phyloP scores from a whole-genome alignment of 164 flowering plant species.

The Amborella trichopoda region DNA sequence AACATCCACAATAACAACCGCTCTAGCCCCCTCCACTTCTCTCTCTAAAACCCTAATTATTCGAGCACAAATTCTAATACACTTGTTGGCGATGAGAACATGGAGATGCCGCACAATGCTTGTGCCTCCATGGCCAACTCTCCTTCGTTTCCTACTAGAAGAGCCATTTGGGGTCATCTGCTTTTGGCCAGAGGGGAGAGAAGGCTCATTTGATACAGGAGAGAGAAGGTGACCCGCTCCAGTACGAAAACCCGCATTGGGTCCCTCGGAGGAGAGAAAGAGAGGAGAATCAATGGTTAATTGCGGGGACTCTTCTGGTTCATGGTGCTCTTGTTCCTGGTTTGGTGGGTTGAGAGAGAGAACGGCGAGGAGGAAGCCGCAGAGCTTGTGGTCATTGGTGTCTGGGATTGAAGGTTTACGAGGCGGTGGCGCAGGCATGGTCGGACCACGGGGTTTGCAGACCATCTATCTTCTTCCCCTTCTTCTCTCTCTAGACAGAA shows the following conservation, averaged over 20 bases:
- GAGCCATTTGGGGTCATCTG: too few species aligned
- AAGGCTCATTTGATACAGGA: too few species aligned
- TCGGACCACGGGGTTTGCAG: too few species aligned
- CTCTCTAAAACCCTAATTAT: too few species aligned
- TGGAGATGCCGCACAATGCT: constrained; percentile 55
- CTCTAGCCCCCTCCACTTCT: constrained; percentile 36
- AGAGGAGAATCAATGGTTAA: constrained; percentile 12
- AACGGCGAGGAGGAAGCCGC: constrained; percentile 52
- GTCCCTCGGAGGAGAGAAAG: constrained; percentile 6
- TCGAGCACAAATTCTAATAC: constrained; percentile 39
- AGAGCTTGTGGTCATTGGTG: constrained; percentile 66
- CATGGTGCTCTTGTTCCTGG: too few species aligned
- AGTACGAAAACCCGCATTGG: constrained; percentile 13
- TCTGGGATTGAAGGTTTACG: too few species aligned
- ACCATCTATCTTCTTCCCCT: too few species aligned
- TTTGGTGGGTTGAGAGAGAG: constrained; percentile 22
- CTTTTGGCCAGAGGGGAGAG: neutral
- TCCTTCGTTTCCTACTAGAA: constrained; percentile 29
- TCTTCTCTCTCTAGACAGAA: too few species aligned
- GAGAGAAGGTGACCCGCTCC: constrained; percentile 10
- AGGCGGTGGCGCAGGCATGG: too few species aligned
- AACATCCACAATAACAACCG: constrained; percentile 63
- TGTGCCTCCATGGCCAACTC: constrained; percentile 32
- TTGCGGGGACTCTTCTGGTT: too few species aligned
- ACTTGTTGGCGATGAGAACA: constrained; percentile 34